A percentile compares a stretch with the other conserved stretches of the same genome.
Evolutionary conservation across 1,284 basidiomycete genomes (phyloP).

Genomic region (Xanthoconium separans): DNA sequence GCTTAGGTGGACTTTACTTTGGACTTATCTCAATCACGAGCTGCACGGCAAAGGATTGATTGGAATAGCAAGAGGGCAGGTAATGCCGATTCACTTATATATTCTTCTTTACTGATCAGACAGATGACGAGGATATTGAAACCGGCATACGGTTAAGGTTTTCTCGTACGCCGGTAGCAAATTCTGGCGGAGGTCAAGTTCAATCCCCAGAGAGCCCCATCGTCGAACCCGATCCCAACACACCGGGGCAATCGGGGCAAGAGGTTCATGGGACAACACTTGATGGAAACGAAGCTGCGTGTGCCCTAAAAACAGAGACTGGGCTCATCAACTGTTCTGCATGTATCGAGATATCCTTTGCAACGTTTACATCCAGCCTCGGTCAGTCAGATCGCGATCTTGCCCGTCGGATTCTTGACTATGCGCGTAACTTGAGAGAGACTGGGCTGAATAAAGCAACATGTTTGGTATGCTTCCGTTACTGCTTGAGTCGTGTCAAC

Average conservation of each 20-base stretch:
- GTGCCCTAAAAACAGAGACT: constrained; percentile 39
- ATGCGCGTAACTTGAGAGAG: constrained; percentile 41
- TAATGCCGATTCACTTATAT: constrained; percentile 30
- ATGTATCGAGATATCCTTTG: constrained; percentile 52
- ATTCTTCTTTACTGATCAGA: not conserved
- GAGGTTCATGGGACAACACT: constrained; percentile 46
- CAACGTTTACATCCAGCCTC: constrained; percentile 36
- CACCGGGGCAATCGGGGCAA: not conserved
- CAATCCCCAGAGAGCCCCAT: constrained; percentile 16
- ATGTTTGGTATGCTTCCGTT: constrained; percentile 45
- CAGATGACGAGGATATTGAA: constrained; percentile 81
- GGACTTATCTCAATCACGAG: constrained; percentile 59
- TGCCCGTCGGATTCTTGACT: constrained; percentile 41
- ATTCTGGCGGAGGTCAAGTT: constrained; percentile 13
- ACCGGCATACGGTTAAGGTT: constrained; percentile 55
- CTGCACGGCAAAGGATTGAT: constrained; percentile 55
- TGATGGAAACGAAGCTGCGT: constrained; percentile 50
- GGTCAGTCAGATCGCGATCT: constrained; percentile 35
- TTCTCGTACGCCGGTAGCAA: constrained; percentile 17
- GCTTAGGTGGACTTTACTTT: constrained; percentile 63
- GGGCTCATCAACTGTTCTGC: constrained; percentile 56
- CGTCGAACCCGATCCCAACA: constrained; percentile 10
- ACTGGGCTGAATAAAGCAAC: constrained; percentile 48
- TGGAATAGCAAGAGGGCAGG: constrained; percentile 87
- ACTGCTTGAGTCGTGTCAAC: not conserved